A percentile compares a stretch with the other conserved stretches of the same genome.
Evolutionary conservation across 1,139 yeast species (phyloP).

Genomic region (Hemisphaericaspora subhashii): DNA sequence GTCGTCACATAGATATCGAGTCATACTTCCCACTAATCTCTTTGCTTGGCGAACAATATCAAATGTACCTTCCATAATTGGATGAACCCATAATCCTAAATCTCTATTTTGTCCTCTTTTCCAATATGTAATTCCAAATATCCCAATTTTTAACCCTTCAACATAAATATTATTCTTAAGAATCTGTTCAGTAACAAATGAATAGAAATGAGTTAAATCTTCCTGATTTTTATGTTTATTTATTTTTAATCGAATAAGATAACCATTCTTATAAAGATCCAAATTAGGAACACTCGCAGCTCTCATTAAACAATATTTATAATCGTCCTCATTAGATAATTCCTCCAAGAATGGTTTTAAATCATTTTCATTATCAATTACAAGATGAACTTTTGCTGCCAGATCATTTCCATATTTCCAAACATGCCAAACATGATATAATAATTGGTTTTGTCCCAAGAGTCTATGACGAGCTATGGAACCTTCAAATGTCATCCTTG

Average conservation of each 20-base stretch:
- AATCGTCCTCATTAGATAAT: conserved; percentile 2
- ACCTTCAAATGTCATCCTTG: conserved; percentile 2
- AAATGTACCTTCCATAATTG: conserved; percentile 14
- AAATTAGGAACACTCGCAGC: conserved; percentile 11
- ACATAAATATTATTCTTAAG: not conserved
- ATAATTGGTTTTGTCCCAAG: conserved; percentile 8
- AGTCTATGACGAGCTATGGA: conserved; percentile 1
- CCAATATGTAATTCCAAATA: conserved; percentile 11
- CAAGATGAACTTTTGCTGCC: conserved; percentile 4
- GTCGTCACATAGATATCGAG: not conserved
- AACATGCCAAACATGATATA: conserved; percentile 12
- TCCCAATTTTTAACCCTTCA: conserved; percentile 9
- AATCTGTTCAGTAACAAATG: not conserved
- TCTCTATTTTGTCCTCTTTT: conserved; percentile 5
- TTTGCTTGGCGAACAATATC: conserved; percentile 6
- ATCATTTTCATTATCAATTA: conserved; percentile 10
- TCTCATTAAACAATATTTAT: conserved; percentile 10
- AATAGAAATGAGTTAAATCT: not conserved
- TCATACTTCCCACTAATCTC: not conserved
- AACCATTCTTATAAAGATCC: conserved; percentile 12
- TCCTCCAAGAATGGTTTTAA: conserved; percentile 8
- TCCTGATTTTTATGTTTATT: not conserved
- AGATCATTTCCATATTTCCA: conserved; percentile 9
- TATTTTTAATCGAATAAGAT: conserved; percentile 11
- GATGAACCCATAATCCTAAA: conserved; percentile 14